phyloP scores from a whole-genome alignment of 2,329 filamentous ascomycete species.

The Emmonsiellopsis sp. region DNA sequence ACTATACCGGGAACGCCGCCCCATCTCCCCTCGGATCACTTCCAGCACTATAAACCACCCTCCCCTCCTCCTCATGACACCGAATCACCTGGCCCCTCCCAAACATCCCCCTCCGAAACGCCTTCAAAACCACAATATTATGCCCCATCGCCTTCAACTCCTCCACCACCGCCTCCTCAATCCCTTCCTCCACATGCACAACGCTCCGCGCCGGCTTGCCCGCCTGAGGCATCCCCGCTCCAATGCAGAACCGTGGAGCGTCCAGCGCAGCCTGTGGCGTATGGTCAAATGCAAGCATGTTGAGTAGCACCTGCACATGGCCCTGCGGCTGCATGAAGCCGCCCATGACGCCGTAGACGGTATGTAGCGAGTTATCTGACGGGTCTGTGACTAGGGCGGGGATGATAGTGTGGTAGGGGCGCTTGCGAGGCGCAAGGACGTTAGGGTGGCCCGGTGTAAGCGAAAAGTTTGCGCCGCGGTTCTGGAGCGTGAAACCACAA shows the following conservation, averaged over 20 bases:
- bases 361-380: conserved; percentile 64
- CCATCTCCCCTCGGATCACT: conserved; percentile 87
- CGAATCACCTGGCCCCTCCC: conserved; percentile 81
- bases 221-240: conserved; percentile 56
- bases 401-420: conserved; percentile 97
- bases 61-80: conserved; percentile 64
- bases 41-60: conserved; percentile 72
- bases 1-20: conserved; percentile 44
- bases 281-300: conserved; percentile 72
- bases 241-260: conserved; percentile 82
- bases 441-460: conserved; percentile 66
- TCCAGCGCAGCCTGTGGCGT: conserved; percentile 84
- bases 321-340: conserved; percentile 98
- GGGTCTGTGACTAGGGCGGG: conserved; percentile 78
- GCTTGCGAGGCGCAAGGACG: conserved; percentile 65
- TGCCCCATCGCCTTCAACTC: conserved; percentile 65
- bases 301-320: conserved; percentile 84
- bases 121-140: conserved; percentile 58
- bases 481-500: conserved; percentile 90
- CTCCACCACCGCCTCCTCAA: conserved; percentile 56
- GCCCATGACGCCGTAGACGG: conserved; percentile 92
- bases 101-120: conserved; percentile 59
- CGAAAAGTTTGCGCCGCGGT: conserved; percentile 80
- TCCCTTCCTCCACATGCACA: conserved; percentile 76
- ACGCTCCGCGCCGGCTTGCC: conserved; percentile 50